Evolutionary conservation across 164 flowering plant genomes (phyloP), one percentile per base, ranked within the genome.

Genomic region (Annona cherimola): DNA sequence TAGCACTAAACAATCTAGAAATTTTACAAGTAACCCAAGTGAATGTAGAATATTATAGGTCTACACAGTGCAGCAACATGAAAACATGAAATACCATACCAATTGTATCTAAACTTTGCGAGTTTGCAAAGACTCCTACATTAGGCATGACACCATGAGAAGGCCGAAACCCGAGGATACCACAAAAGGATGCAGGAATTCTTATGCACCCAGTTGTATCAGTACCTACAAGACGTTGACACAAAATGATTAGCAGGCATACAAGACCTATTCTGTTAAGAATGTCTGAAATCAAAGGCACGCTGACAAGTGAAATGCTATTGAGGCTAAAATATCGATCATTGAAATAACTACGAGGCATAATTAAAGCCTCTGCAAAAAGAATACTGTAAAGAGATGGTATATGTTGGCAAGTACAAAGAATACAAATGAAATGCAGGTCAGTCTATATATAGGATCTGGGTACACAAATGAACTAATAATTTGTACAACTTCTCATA

Each of bases 111-210:
- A 95, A 81, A 78, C 96, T 90, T 74, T 86, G 99, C 42, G 96
- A 84, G 77, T 86, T 90, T 66, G 98, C 83, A 74, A 89, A 69
- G 70, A 90, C 87, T 70, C 99, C 98, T 81, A 78, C 71, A 50
- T 80, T 79, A 74, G 98, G 88, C 60, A 87, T 82, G 77, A 84
- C 75, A 43, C 99, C 97, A 73, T 95, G 99, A 54, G 99, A 93
- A 55, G 98, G 92, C 42, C 98, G 85, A 68, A 84, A 95, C 60
- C 98, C 96, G 71, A 93, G 79, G 63, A 95, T 76, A 63, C 98
- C 98, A 89, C 99, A 95, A 77, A 85, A 89, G 60, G 99, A 79
- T 65, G 97, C 97, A 45, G 99, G 97, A 60, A 81, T 78, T 89
- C 98, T 88, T 63, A 90, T 83, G 72, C 90, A 76, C 2, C 97